Evolutionary conservation across 768 basidiomycete species (phyloP).

Genomic region (Roridomyces roridus): DNA sequence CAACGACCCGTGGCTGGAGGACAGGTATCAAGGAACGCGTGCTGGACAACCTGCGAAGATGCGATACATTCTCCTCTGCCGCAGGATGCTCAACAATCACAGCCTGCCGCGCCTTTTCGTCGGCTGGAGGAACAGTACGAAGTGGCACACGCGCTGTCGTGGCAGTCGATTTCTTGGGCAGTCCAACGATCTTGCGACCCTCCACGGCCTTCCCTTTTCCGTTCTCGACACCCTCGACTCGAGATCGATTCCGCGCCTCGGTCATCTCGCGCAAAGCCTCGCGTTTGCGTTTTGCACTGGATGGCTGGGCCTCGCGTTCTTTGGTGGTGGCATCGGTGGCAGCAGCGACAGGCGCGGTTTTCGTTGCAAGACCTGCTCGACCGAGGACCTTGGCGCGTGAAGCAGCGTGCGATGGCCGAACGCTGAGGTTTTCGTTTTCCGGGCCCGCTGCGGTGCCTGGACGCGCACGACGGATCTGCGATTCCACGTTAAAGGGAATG

Average conservation of each 20-base stretch:
- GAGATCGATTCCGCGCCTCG: conserved; percentile 8
- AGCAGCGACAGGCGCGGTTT: not conserved
- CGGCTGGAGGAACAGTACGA: not conserved
- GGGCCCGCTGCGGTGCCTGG: conserved; percentile 8
- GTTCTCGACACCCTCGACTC: not conserved
- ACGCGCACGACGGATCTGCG: conserved; percentile 21
- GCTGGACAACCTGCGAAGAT: not conserved
- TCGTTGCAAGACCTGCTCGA: not conserved
- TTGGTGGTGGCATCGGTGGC: conserved; percentile 9
- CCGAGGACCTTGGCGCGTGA: conserved; percentile 8
- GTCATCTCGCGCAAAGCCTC: conserved; percentile 19
- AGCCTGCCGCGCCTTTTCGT: not conserved
- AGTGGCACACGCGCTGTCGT: not conserved
- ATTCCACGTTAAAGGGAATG: not conserved
- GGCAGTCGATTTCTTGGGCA: conserved; percentile 15
- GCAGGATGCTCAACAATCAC: conserved; percentile 5
- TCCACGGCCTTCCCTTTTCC: not conserved
- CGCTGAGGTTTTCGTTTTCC: conserved; percentile 19
- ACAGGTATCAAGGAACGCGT: conserved; percentile 16
- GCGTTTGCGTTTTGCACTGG: conserved; percentile 24
- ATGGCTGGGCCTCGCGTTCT: conserved; percentile 3
- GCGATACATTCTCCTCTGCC: not conserved
- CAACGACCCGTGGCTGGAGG: conserved; percentile 4
- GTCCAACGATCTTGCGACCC: conserved; percentile 9
- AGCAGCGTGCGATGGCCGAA: not conserved